Conservation (phyloP, 345 rosid genomes). For the Eucalyptus urophylla region DNA sequence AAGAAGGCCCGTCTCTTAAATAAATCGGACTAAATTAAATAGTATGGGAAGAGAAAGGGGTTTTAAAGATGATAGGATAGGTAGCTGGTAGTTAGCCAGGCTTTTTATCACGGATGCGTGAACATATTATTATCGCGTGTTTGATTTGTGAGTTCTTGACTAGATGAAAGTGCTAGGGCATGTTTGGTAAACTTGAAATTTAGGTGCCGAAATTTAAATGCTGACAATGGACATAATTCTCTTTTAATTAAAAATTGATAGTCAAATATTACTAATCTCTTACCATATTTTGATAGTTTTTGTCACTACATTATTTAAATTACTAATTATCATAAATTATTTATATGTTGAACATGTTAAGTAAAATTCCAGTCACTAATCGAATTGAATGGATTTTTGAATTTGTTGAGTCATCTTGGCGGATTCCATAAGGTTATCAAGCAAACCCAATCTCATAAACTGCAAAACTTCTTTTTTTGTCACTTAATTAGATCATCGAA, state of each 20-base stretch:
- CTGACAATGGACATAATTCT: background rate
- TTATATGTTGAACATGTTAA: background rate
- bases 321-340: background rate
- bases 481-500: background rate
- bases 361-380: background rate
- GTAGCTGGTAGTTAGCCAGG: background rate
- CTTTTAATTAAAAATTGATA: background rate
- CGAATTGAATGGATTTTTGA: background rate
- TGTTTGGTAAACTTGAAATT: background rate
- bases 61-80: accelerated
- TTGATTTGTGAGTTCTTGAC: background rate
- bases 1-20: accelerated
- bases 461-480: accelerated
- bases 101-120: background rate
- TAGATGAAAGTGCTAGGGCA: accelerated
- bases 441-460: background rate
- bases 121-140: accelerated
- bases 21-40: background rate
- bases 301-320: background rate
- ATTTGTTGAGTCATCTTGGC: background rate
- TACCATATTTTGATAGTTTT: background rate
- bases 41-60: too few species aligned
- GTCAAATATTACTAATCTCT: background rate
- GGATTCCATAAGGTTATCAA: background rate
- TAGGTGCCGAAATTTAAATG: background rate